Evolutionary conservation across 768 basidiomycete species (phyloP).

Genomic region (Crucibulum laeve): DNA sequence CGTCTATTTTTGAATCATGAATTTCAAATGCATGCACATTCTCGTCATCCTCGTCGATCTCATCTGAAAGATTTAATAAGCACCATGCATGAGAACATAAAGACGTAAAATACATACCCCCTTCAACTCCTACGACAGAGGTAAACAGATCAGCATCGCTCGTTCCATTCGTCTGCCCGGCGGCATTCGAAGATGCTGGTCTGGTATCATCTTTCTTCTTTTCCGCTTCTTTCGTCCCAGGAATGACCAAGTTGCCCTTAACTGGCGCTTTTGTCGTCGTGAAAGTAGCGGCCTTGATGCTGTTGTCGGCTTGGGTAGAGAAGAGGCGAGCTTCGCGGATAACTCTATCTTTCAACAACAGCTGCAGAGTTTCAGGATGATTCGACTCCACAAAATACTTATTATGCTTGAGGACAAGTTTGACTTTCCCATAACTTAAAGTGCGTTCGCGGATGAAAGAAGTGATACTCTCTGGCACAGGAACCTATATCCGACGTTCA

Average conservation of each 20-base stretch:
- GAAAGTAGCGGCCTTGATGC: conserved; percentile 71
- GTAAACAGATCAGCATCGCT: conserved; percentile 83
- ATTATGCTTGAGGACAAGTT: conserved; percentile 96
- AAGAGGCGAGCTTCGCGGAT: conserved; percentile 84
- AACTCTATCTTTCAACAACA: conserved; percentile 78
- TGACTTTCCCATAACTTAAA: conserved; percentile 95
- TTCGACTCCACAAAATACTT: conserved; percentile 96
- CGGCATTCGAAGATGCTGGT: conserved; percentile 17
- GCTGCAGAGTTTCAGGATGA: conserved; percentile 89
- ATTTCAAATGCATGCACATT: conserved; percentile 98
- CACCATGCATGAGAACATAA: background rate
- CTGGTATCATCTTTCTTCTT: conserved; percentile 53
- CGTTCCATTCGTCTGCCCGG: conserved; percentile 18
- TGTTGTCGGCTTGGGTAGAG: conserved; percentile 63
- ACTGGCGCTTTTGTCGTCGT: conserved; percentile 81
- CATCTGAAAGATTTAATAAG: conserved; percentile 48
- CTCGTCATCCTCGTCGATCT: conserved; percentile 97
- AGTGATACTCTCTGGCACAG: conserved; percentile 84
- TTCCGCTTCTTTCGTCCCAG: conserved; percentile 76
- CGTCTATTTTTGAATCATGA: conserved; percentile 90
- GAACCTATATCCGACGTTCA: conserved; percentile 53
- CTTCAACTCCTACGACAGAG: conserved; percentile 93
- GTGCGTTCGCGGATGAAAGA: conserved; percentile 91
- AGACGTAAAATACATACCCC: conserved; percentile 39
- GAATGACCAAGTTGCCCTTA: conserved; percentile 79